Evolutionary conservation across 371 early-diverging fungal genomes (phyloP).

Genomic region (Mucor piriformis): DNA sequence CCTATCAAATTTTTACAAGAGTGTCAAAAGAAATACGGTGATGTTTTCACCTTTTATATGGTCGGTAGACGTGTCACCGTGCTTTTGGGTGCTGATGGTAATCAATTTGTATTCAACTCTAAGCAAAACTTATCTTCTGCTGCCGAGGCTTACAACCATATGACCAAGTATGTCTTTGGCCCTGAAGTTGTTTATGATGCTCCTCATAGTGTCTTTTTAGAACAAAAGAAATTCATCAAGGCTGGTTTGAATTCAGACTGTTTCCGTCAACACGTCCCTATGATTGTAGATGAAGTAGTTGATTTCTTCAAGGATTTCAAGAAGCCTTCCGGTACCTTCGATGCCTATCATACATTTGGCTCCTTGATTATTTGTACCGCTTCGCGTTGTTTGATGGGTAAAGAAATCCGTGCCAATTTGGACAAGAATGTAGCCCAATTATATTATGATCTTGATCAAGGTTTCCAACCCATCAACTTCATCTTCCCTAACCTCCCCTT

Average conservation of each 20-base stretch:
- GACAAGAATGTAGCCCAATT: conserved; percentile 78
- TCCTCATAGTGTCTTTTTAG: conserved; percentile 91
- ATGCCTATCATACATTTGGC: conserved; percentile 83
- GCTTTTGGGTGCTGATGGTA: conserved; percentile 90
- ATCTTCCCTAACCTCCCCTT: conserved; percentile 56
- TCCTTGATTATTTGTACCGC: conserved; percentile 95
- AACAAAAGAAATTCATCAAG: conserved; percentile 97
- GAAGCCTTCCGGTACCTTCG: conserved; percentile 49
- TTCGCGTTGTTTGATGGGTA: conserved; percentile 91
- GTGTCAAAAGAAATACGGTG: conserved; percentile 77
- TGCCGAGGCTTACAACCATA: conserved; percentile 90
- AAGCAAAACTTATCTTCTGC: conserved; percentile 88
- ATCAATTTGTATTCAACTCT: conserved; percentile 95
- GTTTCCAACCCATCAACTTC: conserved; percentile 95
- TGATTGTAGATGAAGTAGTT: conserved; percentile 82
- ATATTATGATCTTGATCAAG: conserved; percentile 94
- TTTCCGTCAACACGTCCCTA: conserved; percentile 87
- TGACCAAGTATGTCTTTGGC: conserved; percentile 97
- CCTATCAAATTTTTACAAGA: conserved; percentile 86
- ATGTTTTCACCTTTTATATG: conserved; percentile 92
- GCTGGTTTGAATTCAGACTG: conserved; percentile 85
- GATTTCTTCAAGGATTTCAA: conserved; percentile 66
- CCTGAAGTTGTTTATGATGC: conserved; percentile 96
- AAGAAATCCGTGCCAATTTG: conserved; percentile 86
- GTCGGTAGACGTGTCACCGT: conserved; percentile 90